Evolutionary conservation across 2,329 filamentous ascomycete genomes (phyloP).

Genomic region (Microcera coccophila): DNA sequence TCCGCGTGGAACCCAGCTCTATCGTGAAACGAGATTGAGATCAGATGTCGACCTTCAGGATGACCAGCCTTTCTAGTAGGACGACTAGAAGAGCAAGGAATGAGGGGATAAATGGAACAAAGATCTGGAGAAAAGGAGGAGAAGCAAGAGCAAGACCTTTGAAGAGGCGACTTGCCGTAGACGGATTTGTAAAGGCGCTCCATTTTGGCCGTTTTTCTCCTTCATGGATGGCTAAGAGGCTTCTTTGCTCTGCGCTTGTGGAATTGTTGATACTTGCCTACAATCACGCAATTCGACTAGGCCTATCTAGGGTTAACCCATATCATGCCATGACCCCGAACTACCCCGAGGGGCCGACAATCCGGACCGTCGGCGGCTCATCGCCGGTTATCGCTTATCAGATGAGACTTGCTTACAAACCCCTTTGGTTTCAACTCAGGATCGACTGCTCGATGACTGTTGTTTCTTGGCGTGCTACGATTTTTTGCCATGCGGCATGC

Average conservation of each 20-base stretch:
- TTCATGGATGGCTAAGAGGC: too few species aligned
- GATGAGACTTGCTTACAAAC: not conserved
- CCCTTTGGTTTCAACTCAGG: not conserved
- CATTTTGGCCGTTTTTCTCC: constrained; percentile 17
- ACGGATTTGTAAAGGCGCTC: constrained; percentile 23
- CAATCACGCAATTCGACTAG: constrained; percentile 41
- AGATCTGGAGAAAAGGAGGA: constrained; percentile 8
- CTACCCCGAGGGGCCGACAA: constrained; percentile 22
- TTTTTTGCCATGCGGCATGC: too few species aligned
- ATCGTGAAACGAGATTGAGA: constrained; percentile 21
- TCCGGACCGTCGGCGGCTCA: not conserved
- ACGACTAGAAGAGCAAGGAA: constrained; percentile 8
- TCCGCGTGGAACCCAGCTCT: not conserved
- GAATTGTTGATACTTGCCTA: constrained; percentile 36
- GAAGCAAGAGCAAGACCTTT: constrained; percentile 14
- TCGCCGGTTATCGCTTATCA: not conserved
- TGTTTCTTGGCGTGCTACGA: too few species aligned
- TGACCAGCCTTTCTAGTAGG: constrained; percentile 16
- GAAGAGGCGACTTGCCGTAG: constrained; percentile 22
- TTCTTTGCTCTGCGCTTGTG: constrained; percentile 20
- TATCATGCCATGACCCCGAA: constrained; percentile 22
- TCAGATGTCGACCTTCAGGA: constrained; percentile 16
- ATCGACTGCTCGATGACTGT: not conserved
- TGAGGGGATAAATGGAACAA: constrained; percentile 6
- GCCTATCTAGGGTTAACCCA: constrained; percentile 30